These are phyloP conservation scores for Schizonepeta tenuifolia DNA, from an alignment of 257 asterid genomes.

Conservation along the genomic window DNA sequence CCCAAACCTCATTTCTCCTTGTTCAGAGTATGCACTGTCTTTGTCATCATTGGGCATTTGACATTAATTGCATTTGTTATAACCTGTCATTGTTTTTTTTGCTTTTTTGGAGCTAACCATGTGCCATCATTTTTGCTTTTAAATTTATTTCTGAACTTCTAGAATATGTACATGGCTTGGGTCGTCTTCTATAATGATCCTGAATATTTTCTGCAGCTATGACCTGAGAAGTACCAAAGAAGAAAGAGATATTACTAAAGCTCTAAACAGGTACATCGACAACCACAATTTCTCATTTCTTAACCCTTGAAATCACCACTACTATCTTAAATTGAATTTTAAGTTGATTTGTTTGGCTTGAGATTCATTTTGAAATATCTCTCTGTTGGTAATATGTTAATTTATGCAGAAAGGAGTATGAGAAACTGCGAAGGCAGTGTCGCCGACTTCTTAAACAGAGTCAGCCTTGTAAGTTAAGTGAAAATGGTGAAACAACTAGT, in stretches of 20 bases:
- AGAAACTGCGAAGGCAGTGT: constrained; percentile 70
- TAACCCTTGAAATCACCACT: constrained; percentile 9
- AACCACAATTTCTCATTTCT: constrained; percentile 14
- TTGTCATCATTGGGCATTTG: neutral
- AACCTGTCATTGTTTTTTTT: neutral
- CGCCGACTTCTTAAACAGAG: constrained; percentile 53
- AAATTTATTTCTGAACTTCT: neutral
- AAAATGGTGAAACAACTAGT: constrained; percentile 45
- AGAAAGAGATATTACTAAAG: constrained; percentile 68
- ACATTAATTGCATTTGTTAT: constrained; percentile 14
- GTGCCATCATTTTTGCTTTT: neutral
- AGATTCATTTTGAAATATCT: constrained; percentile 27
- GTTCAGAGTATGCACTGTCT: neutral
- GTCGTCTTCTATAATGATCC: constrained; percentile 11
- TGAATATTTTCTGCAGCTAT: constrained; percentile 61
- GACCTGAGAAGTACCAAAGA: constrained; percentile 71
- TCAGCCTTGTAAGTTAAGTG: constrained; percentile 39
- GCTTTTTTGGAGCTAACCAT: neutral
- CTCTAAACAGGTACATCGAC: constrained; percentile 58
- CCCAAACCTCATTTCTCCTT: neutral
- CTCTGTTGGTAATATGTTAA: constrained; percentile 20
- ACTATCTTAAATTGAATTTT: neutral
- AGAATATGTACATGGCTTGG: constrained; percentile 23
- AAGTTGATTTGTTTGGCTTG: neutral
- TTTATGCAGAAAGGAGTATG: constrained; percentile 77